Evolutionary conservation across 768 basidiomycete genomes (phyloP), one percentile per base, ranked within the genome.

Genomic region (Russula vinacea): DNA sequence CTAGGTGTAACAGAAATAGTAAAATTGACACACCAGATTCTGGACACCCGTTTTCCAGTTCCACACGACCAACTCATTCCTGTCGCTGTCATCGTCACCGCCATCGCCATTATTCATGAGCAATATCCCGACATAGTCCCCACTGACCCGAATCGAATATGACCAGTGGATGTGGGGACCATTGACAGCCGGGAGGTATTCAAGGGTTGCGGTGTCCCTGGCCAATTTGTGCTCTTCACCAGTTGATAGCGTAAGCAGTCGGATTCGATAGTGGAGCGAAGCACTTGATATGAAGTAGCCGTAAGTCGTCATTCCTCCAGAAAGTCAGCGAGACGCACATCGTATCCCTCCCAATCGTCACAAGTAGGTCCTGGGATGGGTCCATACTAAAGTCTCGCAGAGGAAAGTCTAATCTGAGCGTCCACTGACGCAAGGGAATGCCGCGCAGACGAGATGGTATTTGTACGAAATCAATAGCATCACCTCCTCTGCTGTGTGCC

Each of bases 241-340:
- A 2, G 58, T 66, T 5, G 58, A 66, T 39, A 67, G 39, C 2
- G 47, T 33, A 44, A 42, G 56, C n/a, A 67, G 29, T 17, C 58
- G 51, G 32, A 66, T 47, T 44, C 37, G 64, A 54, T 37, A 67
- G 10, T 44, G 10, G n/a, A 50, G 19, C 16, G 49, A 47, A 6
- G 19, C 35, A 24, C 66, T 67, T 54, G 10, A 49, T 17, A 35
- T 45, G 52, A 22, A 37, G 53, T 58, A 19, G 22, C 33, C 19
- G 32, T 60, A 47, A 49, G 51, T 9, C 17, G 5, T 42, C 29
- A 9, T 9, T n/a, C 19, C 13, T n/a, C 22, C 29, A 13, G 22
- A 40, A 67, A 29, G 40, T 19, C 37, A 40, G 55, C 32, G 2
- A 70, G 76, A 68, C 67, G 81, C 68, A 73, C 60, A 56, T 51